Base-by-base conservation (phyloP, 2,329 filamentous ascomycete genomes). In the Metarhizium album region DNA sequence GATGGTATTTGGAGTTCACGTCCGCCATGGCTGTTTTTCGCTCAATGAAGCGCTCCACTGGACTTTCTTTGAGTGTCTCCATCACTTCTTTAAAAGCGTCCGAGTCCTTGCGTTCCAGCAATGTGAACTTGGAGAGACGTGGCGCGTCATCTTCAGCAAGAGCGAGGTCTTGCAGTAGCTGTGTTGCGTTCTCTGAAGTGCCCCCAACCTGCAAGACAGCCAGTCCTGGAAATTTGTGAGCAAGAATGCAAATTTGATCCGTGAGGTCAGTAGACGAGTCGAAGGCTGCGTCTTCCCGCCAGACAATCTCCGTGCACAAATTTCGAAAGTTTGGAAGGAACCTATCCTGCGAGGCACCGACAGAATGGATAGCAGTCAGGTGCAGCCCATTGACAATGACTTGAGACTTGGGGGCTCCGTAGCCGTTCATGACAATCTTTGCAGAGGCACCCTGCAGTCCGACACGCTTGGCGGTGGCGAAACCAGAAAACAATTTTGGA, bases 251-350 rank as follows among this genome's bases (percentile, higher is more conserved):
- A 0, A 73, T 49, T 13, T 71, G 53, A 1, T 63, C 55, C 2
- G 49, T 47, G 7, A 67, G 48, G 7, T 55, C 54, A 1, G 43
- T 42, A 1, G 61, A 54, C 1, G 53, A 53, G 1, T 61, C 54
- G 9, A 59, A 66, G 2, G 55, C 50, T 6, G 62, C 56, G 49
- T 74, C 67, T 48, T 70, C 60, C 20, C 70, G 63, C 76, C 76
- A 80, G 2, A 67, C 54, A 46, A 79, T 64, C 54, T 75, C 63
- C 2, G 71, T 73, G 50, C 73, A 76, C 1, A 80, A 63, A 20
- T 72, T 72, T 31, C 69, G 71, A 54, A 77, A 68, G 23, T 70
- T 74, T 0, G 74, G 71, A 8, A 80, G 56, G 53, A 75, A 79
- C 1, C 59, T 63, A 0, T 57, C 62, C 0, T 58, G 54, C 0